Base-by-base conservation (phyloP, 1,284 basidiomycete species). In the Neonothopanus nambi region DNA sequence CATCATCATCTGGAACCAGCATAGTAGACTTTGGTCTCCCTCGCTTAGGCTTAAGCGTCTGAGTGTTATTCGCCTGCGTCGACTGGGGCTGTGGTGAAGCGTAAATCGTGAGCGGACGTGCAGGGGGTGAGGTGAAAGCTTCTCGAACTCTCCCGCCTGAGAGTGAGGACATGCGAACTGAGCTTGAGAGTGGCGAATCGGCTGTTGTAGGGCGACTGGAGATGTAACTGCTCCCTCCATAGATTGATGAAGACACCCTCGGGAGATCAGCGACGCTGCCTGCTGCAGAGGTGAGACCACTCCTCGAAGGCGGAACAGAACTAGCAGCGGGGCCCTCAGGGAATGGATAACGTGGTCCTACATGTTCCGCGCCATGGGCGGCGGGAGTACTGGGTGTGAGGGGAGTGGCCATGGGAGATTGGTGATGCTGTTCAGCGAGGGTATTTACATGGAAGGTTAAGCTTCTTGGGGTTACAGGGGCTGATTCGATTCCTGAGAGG, bases 21-120 rank as follows among this genome's bases (percentile, higher is more conserved):
- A 89, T 80, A 1, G 85, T 89, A 41, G 84, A 87, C 57, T 80
- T 81, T 39, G 78, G 77, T 13, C 84, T 80, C 50, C 77, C 76
- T n/a, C 74, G 65, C 59, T 72, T 71, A 17, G 71, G 60, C 59
- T 72, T 75, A 13, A 9, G 30, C 13, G 30, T 33, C 30, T 33
- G 30, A 3, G 30, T 8, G 13, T 33, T 33, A 13, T 33, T 33
- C 30, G 8, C 30, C n/a, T n/a, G n/a, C n/a, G n/a, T n/a, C 3
- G 30, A 33, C 47, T 61, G 64, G 3, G 62, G 49, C 3, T 59
- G 65, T 58, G 56, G 66, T 0, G 67, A 57, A 44, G 75, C 77
- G 64, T 77, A 71, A 37, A 79, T 69, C 5, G 81, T 84, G 28
- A 78, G 57, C 0, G 80, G 80, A 2, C 83, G 77, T 20, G 76